Evolutionary conservation across 2,329 filamentous ascomycete species (phyloP).

Genomic region (Exophiala bonariae): DNA sequence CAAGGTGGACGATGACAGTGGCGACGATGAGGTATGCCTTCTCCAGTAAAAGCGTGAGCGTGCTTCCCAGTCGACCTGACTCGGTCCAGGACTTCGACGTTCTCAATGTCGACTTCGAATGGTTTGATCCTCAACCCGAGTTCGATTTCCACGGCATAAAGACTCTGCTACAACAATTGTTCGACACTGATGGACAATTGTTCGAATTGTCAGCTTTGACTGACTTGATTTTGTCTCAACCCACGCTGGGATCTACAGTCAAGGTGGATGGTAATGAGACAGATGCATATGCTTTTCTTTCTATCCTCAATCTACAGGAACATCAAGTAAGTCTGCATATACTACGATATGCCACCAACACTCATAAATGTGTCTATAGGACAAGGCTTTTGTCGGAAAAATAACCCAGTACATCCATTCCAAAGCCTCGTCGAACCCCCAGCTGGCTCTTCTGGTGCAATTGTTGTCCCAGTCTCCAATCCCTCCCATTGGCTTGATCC

Average conservation of each 20-base stretch:
- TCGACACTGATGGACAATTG: slow-evolving; percentile 81
- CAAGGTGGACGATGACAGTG: slow-evolving; percentile 24
- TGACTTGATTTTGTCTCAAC: slow-evolving; percentile 83
- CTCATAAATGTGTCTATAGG: slow-evolving; percentile 37
- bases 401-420: slow-evolving; percentile 69
- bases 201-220: slow-evolving; percentile 86
- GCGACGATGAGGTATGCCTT: slow-evolving; percentile 39
- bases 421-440: slow-evolving; percentile 53
- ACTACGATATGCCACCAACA: neutral
- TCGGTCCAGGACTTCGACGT: slow-evolving; percentile 74
- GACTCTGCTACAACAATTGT: slow-evolving; percentile 81
- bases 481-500: slow-evolving; percentile 73
- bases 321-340: slow-evolving; percentile 54
- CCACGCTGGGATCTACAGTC: slow-evolving; percentile 86
- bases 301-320: slow-evolving; percentile 77
- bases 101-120: slow-evolving; percentile 96
- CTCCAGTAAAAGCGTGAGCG: no score
- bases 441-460: slow-evolving; percentile 58
- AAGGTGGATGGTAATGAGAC: slow-evolving; percentile 95
- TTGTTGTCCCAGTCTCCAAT: slow-evolving; percentile 57
- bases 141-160: slow-evolving; percentile 96
- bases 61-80: neutral
- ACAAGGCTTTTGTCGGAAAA: slow-evolving; percentile 70
- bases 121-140: slow-evolving; percentile 89
- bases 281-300: slow-evolving; percentile 90